Evolutionary conservation across 169 alveolate species (phyloP), one percentile per base, ranked within the genome.

Genomic region (Amoebophrya sp.): DNA sequence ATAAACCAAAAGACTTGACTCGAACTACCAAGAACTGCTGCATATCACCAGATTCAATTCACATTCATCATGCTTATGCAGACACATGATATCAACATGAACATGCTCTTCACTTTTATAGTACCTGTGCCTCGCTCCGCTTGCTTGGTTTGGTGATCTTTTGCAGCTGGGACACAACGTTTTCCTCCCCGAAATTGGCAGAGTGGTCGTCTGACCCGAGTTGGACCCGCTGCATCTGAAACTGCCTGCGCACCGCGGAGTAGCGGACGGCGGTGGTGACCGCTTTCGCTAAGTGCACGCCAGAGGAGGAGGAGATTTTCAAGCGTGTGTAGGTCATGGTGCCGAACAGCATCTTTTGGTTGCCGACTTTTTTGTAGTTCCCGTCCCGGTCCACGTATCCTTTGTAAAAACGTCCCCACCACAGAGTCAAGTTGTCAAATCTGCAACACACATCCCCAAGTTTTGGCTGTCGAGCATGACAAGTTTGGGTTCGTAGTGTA

Each of bases 311-410:
- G 39, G 89, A 55, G 40, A 93, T 91, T 39, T 89, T 92, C 89
- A 89, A 55, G 29, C 95, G 89, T 23, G 95, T 93, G 93, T 89
- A 93, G 35, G 95, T 91, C 93, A 93, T 92, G n/a, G 95, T 91
- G 39, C 93, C 83, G 89, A 91, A 93, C 88, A 93, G 38, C 83
- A 93, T 77, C 93, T 93, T 93, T 25, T 47, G 88, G 89, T 77
- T 91, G 54, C 94, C 93, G 40, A 54, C 32, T 39, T 77, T 10
- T 35, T 25, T 83, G 90, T 66, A 66, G 83, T 66, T 66, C 32
- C 83, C 83, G 83, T 66, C 83, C 7, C 83, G 83, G 18, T 66
- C 83, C 39, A 66, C 83, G 83, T 41, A n/a, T n/a, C n/a, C n/a
- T n/a, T n/a, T n/a, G n/a, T n/a, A n/a, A n/a, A n/a, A n/a, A n/a